A percentile compares a stretch with the other conserved stretches of the same genome.
phyloP scores from a whole-genome alignment of 1,284 basidiomycete species.

The Ceratobasidium theobromae region DNA sequence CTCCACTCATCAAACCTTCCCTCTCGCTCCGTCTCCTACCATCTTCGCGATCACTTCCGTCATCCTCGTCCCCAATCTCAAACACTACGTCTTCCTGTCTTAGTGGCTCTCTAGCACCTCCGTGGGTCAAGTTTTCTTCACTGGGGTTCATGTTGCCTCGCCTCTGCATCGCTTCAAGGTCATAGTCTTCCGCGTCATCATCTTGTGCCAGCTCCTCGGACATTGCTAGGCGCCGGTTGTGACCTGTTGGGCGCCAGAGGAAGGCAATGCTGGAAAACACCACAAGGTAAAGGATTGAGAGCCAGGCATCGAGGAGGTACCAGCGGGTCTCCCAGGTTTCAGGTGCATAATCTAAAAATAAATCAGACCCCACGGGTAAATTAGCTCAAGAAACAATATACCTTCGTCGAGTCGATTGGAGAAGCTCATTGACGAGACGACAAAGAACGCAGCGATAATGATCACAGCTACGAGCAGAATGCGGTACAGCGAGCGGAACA shows the following conservation, averaged over 20 bases:
- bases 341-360: conserved; percentile 76
- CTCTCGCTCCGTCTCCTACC: conserved; percentile 31
- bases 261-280: conserved; percentile 84
- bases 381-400: conserved; percentile 42
- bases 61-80: conserved; percentile 88
- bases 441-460: conserved; percentile 86
- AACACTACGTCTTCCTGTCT: conserved; percentile 81
- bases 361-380: neutral
- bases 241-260: conserved; percentile 90
- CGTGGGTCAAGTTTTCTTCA: conserved; percentile 32
- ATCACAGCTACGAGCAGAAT: conserved; percentile 85
- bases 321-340: conserved; percentile 93
- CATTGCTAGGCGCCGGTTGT: conserved; percentile 89
- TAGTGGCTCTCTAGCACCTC: conserved; percentile 36
- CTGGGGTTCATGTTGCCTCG: conserved; percentile 51
- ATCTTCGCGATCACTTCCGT: conserved; percentile 15
- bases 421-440: conserved; percentile 89
- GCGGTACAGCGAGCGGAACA: conserved; percentile 84
- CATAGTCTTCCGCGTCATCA: conserved; percentile 93
- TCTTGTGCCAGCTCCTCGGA: conserved; percentile 85
- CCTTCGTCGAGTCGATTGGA: conserved; percentile 88
- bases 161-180: conserved; percentile 75
- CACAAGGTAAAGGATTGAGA: conserved; percentile 79
- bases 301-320: conserved; percentile 97
- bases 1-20: conserved; percentile 26